Evolutionary conservation across 306 rosid genomes (phyloP), one percentile per base, ranked within the genome.

Genomic region (Cajanus cajan): DNA sequence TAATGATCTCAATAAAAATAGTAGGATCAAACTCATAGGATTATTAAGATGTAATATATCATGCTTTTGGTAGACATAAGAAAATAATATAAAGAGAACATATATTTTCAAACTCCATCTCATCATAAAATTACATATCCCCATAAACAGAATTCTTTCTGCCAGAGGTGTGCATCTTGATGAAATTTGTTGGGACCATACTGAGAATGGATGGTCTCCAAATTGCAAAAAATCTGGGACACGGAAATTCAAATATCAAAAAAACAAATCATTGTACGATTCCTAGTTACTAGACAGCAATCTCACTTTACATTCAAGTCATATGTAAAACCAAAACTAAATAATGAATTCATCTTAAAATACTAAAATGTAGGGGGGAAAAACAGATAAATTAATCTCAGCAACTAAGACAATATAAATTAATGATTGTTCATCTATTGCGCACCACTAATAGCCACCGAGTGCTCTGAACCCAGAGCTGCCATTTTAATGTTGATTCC

Each of bases 391-490:
- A 71, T 25, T 48, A 74, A 37, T 16, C 45, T 63, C 72, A 36
- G 45, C 28, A 55, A 76, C 58, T 21, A 65, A 57, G 31, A 28
- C 61, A 73, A 62, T 24, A 48, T 13, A 41, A 71, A 62, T 44
- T 65, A 39, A 50, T 43, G 66, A 80, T 33, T 55, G 61, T 21
- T 25, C 70, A 44, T 44, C 65, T 25, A 52, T 66, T 83, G 73
- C 81, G 82, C 87, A 94, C 98, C 97, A 80, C 91, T 82, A 74
- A 94, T 73, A 83, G 95, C 98, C 86, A 92, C 63, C 1, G 98
- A 86, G 81, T 92, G 97, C 79, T 94, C 95, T 41, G 97, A 90
- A 67, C 98, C 98, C 57, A 94, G 83, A 82, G 97, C 93, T 28
- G 85, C 90, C 90, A 88, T 90, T 82, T 84, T 88, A 64, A 94